Conservation (phyloP, 2,329 filamentous ascomycete genomes). For the Botryotinia narcissicola region DNA sequence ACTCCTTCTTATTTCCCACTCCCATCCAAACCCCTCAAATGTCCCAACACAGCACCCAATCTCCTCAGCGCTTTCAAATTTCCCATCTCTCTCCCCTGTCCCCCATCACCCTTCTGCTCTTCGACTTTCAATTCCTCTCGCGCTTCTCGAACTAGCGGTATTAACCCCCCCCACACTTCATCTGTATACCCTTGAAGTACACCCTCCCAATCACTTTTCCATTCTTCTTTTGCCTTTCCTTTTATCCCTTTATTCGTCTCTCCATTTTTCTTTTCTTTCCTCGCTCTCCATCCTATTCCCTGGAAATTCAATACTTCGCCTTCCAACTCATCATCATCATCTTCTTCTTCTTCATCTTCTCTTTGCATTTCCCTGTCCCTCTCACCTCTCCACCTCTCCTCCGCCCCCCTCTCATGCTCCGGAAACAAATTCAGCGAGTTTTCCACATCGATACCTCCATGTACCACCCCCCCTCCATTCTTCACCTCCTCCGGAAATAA, state of each 20-base stretch:
- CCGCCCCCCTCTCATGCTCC: background rate
- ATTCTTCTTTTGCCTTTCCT: slow-evolving; percentile 21
- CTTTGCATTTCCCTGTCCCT: too few relatives aligned
- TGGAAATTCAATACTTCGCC: background rate
- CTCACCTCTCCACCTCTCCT: background rate
- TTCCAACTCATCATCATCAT: background rate
- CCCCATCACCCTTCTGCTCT: background rate
- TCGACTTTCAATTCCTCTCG: slow-evolving; percentile 51
- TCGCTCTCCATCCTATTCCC: background rate
- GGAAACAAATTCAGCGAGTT: background rate
- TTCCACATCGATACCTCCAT: background rate
- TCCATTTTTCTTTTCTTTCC: background rate
- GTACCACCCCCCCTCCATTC: too few relatives aligned
- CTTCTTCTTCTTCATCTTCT: background rate
- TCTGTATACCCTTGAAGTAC: slow-evolving; percentile 59
- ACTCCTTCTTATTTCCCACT: too few relatives aligned
- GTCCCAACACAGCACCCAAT: slow-evolving; percentile 30
- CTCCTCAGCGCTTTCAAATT: slow-evolving; percentile 28
- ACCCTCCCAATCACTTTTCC: slow-evolving; percentile 46
- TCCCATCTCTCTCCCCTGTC: slow-evolving; percentile 17
- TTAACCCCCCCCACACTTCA: slow-evolving; percentile 66
- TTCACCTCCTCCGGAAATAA: background rate
- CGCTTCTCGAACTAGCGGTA: slow-evolving; percentile 55
- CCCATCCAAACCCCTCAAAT: slow-evolving; percentile 20
- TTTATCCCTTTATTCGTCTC: background rate